Conservation (phyloP, 768 basidiomycete genomes). For the Gelatoporia subvermispora region DNA sequence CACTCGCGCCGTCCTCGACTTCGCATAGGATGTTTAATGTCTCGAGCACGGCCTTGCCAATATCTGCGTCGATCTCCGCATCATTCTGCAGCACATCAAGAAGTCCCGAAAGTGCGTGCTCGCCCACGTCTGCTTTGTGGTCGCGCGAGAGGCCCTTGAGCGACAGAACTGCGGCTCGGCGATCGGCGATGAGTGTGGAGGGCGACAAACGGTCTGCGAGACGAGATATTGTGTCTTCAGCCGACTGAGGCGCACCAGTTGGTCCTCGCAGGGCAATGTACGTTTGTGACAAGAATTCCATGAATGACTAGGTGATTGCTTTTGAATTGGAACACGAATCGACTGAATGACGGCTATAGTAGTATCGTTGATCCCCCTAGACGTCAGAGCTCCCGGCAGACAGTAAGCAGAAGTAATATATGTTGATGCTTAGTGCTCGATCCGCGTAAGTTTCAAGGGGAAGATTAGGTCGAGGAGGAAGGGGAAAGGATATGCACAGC, state of each 20-base stretch:
- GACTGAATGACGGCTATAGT: too few relatives aligned
- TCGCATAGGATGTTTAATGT: constrained; percentile 85
- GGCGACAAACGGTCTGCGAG: constrained; percentile 89
- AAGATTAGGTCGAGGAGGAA: too few relatives aligned
- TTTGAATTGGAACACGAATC: too few relatives aligned
- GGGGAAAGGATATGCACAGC: too few relatives aligned
- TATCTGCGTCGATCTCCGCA: constrained; percentile 86
- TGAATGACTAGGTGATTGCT: constrained; percentile 28
- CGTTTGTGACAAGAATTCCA: constrained; percentile 85
- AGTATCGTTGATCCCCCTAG: too few relatives aligned
- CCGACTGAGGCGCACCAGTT: constrained; percentile 76
- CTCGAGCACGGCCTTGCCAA: constrained; percentile 89
- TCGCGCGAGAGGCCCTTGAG: constrained; percentile 91
- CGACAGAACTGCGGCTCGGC: constrained; percentile 88
- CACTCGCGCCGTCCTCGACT: constrained; percentile 47
- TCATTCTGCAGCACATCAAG: constrained; percentile 82
- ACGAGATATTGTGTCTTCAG: constrained; percentile 79
- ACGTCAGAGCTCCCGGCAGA: too few relatives aligned
- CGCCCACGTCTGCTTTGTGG: constrained; percentile 86
- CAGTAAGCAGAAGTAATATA: too few relatives aligned
- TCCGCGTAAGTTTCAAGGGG: too few relatives aligned
- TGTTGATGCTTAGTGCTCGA: too few relatives aligned
- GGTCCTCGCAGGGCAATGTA: constrained; percentile 84
- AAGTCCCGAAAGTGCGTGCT: constrained; percentile 69
- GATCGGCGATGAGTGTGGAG: constrained; percentile 83